Conservation (phyloP, 2,329 filamentous ascomycete genomes). For the Proliferodiscus dingleyae region DNA sequence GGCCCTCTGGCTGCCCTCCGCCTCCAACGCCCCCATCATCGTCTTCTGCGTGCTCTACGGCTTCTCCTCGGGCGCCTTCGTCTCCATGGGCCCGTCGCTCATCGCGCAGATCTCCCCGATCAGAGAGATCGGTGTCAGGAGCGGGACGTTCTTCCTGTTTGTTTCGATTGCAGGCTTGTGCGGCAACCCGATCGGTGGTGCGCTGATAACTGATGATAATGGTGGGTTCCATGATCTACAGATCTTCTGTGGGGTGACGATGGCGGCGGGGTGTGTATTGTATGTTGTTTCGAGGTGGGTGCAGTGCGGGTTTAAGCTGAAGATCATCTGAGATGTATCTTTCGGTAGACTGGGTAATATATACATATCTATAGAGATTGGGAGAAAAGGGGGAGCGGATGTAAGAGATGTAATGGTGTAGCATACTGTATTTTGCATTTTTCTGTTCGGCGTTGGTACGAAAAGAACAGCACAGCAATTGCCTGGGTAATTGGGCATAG, state of each 20-base stretch:
- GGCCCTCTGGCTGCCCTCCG: slow-evolving; percentile 48
- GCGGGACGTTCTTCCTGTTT: slow-evolving; percentile 58
- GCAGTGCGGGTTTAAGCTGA: slow-evolving; percentile 24
- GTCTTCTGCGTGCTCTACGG: slow-evolving; percentile 65
- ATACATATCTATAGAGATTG: too few relatives aligned
- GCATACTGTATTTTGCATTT: too few relatives aligned
- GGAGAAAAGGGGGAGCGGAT: too few relatives aligned
- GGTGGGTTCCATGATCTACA: slow-evolving; percentile 49
- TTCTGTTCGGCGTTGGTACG: too few relatives aligned
- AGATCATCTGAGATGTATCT: slow-evolving; percentile 22
- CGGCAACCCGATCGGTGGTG: slow-evolving; percentile 63
- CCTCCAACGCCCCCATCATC: slow-evolving; percentile 52
- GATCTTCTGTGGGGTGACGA: slow-evolving; percentile 57
- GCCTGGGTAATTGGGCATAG: too few relatives aligned
- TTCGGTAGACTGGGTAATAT: too few relatives aligned
- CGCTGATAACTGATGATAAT: slow-evolving; percentile 46
- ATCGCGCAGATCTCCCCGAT: slow-evolving; percentile 69
- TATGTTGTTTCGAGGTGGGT: slow-evolving; percentile 35
- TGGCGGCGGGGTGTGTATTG: slow-evolving; percentile 38
- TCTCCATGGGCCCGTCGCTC: slow-evolving; percentile 57
- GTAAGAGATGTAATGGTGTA: too few relatives aligned
- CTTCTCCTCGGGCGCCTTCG: slow-evolving; percentile 62
- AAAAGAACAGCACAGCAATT: too few relatives aligned
- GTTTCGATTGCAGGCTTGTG: slow-evolving; percentile 61
- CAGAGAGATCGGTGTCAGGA: slow-evolving; percentile 62